Percentiles rank a stretch among this genome's conserved stretches.
Conservation (phyloP, 2,329 filamentous ascomycete species). For the Drechmeria coniospora region DNA sequence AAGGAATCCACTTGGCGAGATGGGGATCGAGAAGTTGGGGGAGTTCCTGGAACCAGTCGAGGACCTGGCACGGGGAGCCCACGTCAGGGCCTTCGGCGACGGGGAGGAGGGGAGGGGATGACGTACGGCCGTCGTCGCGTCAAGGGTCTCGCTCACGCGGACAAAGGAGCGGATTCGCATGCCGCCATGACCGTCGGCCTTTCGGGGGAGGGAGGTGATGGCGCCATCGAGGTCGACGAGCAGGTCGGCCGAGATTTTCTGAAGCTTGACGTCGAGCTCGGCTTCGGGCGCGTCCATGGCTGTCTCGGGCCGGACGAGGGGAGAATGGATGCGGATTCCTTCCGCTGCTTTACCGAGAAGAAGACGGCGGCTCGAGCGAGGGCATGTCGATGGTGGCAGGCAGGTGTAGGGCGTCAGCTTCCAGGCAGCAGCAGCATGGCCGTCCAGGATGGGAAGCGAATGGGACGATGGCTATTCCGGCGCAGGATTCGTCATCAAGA, state of each 20-base stretch:
- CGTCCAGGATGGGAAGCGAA: no score
- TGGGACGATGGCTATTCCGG: no score
- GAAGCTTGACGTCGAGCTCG: conserved; percentile 46
- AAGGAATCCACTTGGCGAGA: conserved; percentile 58
- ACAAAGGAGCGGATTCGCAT: conserved; percentile 31
- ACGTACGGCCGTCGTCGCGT: conserved; percentile 30
- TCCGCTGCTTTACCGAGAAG: no score
- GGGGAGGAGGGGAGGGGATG: neutral
- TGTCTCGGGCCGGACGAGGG: neutral
- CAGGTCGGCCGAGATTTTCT: conserved; percentile 43
- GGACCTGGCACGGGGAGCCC: conserved; percentile 22
- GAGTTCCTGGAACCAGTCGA: conserved; percentile 89
- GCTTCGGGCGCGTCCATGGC: conserved; percentile 45
- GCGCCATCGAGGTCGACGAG: conserved; percentile 41
- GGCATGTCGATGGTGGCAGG: no score
- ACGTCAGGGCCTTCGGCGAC: conserved; percentile 7
- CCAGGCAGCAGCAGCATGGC: no score
- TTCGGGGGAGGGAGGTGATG: conserved; percentile 36
- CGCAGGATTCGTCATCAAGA: no score
- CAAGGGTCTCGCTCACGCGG: conserved; percentile 30
- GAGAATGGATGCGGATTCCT: no score
- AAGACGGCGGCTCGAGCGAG: no score
- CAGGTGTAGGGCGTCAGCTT: no score
- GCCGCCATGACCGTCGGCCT: conserved; percentile 28
- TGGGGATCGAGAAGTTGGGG: conserved; percentile 84